Base-by-base conservation (phyloP, 306 rosid species). In the Hippophae rhamnoides region DNA sequence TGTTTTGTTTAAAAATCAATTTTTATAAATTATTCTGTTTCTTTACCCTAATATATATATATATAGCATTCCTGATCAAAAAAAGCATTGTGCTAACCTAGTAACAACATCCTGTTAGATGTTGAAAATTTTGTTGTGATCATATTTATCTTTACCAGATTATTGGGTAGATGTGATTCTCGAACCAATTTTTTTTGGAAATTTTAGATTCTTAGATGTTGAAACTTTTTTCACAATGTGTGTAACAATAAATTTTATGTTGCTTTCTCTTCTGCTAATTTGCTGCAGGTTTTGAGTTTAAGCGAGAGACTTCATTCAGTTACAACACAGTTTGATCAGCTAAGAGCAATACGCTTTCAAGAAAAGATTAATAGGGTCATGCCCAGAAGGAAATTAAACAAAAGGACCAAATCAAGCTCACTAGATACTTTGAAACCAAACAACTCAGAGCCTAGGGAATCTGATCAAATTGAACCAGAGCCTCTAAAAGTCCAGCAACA, bases 271-370 rank as follows among this genome's bases (percentile, higher is more conserved):
- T 71, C 23, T 27, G 50, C 56, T 63, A 31, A 43, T 73, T 14
- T 23, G 59, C 6, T 56, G 47, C 67, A 80, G 99, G 96, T 92
- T 51, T 76, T 92, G 65, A 83, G 84, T 71, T 74, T 88, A 76
- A 92, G 89, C 45, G 99, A 92, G 85, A 85, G 76, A 56, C 99
- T 92, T 49, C 99, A 92, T 79, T 72, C 88, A 25, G 89, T 92
- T 57, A 85, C 96, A 7, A 54, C 86, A 64, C 88, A 76, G 73
- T 92, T 85, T 80, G 99, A 92, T 86, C 83, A 80, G 86, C 93
- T 92, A 52, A 84, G 99, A 72, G 95, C 99, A 58, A 77, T 72
- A 66, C 99, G 97, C 52, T 86, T 92, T 75, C 96, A 86, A 74
- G 97, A 88, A 59, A 79, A 82, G 72, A 83, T 92, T 71, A 92